Evolutionary conservation across 23 red algal species (phyloP), one percentile per base, ranked within the genome.

Genomic region (Agarophyton chilense): DNA sequence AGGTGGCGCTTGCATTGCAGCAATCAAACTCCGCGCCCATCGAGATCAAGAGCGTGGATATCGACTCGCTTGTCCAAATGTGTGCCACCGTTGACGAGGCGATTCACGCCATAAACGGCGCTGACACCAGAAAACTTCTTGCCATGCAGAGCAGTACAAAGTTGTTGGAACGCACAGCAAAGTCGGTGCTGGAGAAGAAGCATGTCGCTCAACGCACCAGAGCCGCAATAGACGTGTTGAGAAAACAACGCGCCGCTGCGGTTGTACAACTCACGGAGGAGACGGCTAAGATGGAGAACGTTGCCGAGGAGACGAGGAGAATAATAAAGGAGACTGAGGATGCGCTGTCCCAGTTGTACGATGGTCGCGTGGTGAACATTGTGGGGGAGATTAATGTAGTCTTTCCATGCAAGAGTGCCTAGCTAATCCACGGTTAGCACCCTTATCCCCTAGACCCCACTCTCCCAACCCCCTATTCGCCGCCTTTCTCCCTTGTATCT

Each of bases 301-400:
- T 87, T 26, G 25, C 21, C 19, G 47, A 72, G 39, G 52, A 77
- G 3, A 89, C 85, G 49, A 13, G 28, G 18, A 21, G 31, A 21
- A 21, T 89, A 16, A 78, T 66, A 46, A 79, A 33, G 24, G 35
- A 71, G 19, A 67, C 72, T 7, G 85, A 89, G 73, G 54, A 4
- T 1, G 71, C 68, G 25, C 22, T 89, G 24, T 62, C 52, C 32
- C 13, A 9, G 16, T 50, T 89, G 35, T 89, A 89, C 39, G 35
- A 31, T 16, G 85, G 85, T 21, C 43, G 85, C 4, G 10, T 13
- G 18, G 85, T 89, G 18, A 66, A 78, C 39, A 89, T 89, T 77
- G 31, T 89, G 28, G 85, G 85, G 16, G 85, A 89, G 50, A 89
- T 89, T 10, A 89, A 89, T 41, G 49, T 52, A 26, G 21, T 86